Base-by-base conservation (phyloP, 2,329 filamentous ascomycete species). In the Thermoascus crustaceus region DNA sequence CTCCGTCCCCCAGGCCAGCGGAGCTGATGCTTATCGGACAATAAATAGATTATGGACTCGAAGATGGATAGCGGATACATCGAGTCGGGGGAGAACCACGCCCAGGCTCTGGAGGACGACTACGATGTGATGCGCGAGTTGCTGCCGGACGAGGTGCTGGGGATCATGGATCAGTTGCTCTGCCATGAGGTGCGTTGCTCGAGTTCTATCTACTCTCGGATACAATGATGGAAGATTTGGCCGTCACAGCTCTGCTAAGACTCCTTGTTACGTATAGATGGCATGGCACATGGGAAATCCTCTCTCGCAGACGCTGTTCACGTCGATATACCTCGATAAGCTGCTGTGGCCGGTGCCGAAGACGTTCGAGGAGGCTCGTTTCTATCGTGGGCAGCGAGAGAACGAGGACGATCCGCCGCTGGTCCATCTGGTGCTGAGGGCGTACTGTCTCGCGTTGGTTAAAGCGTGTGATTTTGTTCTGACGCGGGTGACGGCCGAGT, bases 41-140 rank as follows among this genome's bases (percentile, higher is more conserved):
- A 10, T 10, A 11, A 17, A 34, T 52, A 98, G 91, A 94, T 98
- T 50, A 95, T 95, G 85, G 91, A 98, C 54, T 80, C 85, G 1
- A 98, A 96, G 64, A 98, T 98, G 91, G 91, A 98, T 61, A 95
- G 86, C 54, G 91, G 91, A 18, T 87, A 82, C 46, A 69, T 93
- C 5, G 72, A 77, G 13, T 76, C 82, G 5, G 83, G 80, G 19
- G 85, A 94, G 52, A 59, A 51, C 30, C 46, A 54, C 24, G 53
- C 50, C 39, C 44, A 60, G 38, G 78, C 79, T n/a, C 74, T 89
- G 21, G 85, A 94, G 40, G 82, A 89, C 44, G 74, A 83, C 33
- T 94, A 89, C 59, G 81, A 94, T 52, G 76, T 87, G 25, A 67
- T 75, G 27, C 69, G 71, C 30, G 67, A 74, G 5, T 65, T 94